Evolutionary conservation across 2,329 filamentous ascomycete genomes (phyloP).

Genomic region (Fusarium camptoceras): DNA sequence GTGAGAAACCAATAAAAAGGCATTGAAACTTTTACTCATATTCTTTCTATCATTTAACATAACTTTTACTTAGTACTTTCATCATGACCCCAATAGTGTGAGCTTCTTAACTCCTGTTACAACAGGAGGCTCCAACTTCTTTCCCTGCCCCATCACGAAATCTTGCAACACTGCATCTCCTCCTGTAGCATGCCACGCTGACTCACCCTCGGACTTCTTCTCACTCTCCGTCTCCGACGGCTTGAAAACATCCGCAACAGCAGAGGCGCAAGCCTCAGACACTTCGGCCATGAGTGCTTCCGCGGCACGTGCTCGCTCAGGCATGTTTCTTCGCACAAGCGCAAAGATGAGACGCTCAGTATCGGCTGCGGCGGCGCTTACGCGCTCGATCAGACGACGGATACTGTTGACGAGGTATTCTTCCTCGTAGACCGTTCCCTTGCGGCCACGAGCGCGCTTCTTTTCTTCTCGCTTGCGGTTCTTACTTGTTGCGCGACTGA

Average conservation of each 20-base stretch:
- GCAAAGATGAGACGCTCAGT: slow-evolving; percentile 80
- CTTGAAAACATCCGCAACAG: slow-evolving; percentile 77
- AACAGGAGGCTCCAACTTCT: slow-evolving; percentile 61
- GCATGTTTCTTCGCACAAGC: slow-evolving; percentile 83
- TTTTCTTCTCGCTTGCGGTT: slow-evolving; percentile 91
- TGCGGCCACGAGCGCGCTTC: slow-evolving; percentile 93
- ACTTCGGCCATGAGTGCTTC: slow-evolving; percentile 81
- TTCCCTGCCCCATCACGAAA: slow-evolving; percentile 59
- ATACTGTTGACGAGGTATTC: slow-evolving; percentile 95
- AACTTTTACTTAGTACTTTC: slow-evolving; percentile 8
- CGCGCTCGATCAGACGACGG: slow-evolving; percentile 82
- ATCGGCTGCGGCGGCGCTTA: slow-evolving; percentile 79
- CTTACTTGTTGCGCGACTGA: slow-evolving; percentile 84
- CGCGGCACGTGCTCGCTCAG: slow-evolving; percentile 84
- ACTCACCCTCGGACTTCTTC: slow-evolving; percentile 38
- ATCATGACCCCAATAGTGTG: slow-evolving; percentile 60
- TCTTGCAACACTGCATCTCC: slow-evolving; percentile 66
- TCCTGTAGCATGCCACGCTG: slow-evolving; percentile 55
- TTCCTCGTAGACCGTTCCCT: slow-evolving; percentile 97
- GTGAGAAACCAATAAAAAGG: not conserved
- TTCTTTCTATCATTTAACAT: slow-evolving; percentile 21
- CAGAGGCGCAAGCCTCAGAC: slow-evolving; percentile 73
- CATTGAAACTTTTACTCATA: not conserved
- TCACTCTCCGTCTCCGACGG: slow-evolving; percentile 25
- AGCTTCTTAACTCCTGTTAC: slow-evolving; percentile 63